phyloP scores from a whole-genome alignment of 2,329 filamentous ascomycete species.

The Microdochium nivale region DNA sequence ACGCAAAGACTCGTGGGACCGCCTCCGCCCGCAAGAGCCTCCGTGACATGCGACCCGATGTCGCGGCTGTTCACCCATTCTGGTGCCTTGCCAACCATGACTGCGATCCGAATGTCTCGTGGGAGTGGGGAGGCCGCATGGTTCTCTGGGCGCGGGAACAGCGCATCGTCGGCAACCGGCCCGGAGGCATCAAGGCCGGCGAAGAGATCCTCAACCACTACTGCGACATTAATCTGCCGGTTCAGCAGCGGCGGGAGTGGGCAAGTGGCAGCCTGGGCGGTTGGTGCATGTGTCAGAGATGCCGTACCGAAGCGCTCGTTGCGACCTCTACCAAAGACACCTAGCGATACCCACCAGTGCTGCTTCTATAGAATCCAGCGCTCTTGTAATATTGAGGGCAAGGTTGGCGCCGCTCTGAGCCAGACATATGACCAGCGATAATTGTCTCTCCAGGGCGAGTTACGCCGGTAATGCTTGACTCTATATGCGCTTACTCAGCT shows the following conservation, averaged over 20 bases:
- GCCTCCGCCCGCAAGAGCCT: slow-evolving; percentile 76
- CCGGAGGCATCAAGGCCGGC: slow-evolving; percentile 61
- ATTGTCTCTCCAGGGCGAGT: no score
- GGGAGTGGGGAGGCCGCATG: slow-evolving; percentile 85
- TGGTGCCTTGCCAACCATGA: slow-evolving; percentile 97
- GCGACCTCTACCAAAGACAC: background rate
- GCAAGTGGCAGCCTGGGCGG: slow-evolving; percentile 81
- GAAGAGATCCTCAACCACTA: slow-evolving; percentile 93
- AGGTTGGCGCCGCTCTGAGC: no score
- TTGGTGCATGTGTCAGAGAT: slow-evolving; percentile 78
- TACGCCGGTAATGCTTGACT: no score
- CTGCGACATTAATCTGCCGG: slow-evolving; percentile 73
- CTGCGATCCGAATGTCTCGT: slow-evolving; percentile 88
- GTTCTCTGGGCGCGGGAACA: slow-evolving; percentile 55
- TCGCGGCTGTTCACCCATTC: slow-evolving; percentile 86
- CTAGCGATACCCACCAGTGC: no score
- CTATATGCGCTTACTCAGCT: no score
- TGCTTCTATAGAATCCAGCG: no score
- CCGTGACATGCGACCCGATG: slow-evolving; percentile 75
- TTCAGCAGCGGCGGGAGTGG: slow-evolving; percentile 81
- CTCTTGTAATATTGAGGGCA: no score
- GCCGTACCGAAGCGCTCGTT: slow-evolving; percentile 58
- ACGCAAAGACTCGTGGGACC: slow-evolving; percentile 86
- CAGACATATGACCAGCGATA: no score
- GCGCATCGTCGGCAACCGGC: slow-evolving; percentile 39